A percentile compares a stretch with the other conserved stretches of the same genome.
phyloP scores from a whole-genome alignment of 2,329 filamentous ascomycete species.

The Fusarium succisae region DNA sequence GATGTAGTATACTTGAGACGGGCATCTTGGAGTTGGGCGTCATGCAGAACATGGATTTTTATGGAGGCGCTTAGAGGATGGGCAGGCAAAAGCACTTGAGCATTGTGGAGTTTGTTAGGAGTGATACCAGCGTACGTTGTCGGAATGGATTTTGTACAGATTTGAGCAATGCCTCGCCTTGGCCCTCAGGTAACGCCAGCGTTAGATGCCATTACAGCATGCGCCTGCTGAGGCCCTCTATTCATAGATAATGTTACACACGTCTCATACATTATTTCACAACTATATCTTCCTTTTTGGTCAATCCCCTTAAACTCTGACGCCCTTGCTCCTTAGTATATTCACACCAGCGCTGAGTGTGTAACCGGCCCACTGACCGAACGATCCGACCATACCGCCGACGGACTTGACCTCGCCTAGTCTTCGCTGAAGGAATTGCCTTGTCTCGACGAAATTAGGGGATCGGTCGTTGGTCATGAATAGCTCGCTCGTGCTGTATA shows the following conservation, averaged over 20 bases:
- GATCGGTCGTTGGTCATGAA: constrained; percentile 94
- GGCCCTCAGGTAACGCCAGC: not conserved
- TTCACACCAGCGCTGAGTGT: constrained; percentile 81
- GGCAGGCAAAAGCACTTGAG: constrained; percentile 4
- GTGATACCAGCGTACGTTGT: constrained; percentile 14
- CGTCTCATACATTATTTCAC: constrained; percentile 42
- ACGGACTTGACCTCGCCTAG: constrained; percentile 74
- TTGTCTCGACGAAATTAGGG: constrained; percentile 77
- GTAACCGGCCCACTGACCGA: constrained; percentile 84
- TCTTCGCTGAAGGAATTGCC: constrained; percentile 79
- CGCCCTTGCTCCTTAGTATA: constrained; percentile 85
- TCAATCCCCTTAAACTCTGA: constrained; percentile 69
- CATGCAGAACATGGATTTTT: constrained; percentile 1
- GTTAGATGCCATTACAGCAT: constrained; percentile 16
- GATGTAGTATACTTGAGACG: constrained; percentile 1
- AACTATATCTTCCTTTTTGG: constrained; percentile 5
- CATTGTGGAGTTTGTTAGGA: constrained; percentile 20
- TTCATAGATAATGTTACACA: constrained; percentile 32
- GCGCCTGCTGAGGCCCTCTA: constrained; percentile 20
- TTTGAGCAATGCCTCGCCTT: constrained; percentile 2
- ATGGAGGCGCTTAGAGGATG: constrained; percentile 9
- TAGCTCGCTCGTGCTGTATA: constrained; percentile 80
- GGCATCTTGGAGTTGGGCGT: constrained; percentile 17
- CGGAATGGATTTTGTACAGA: constrained; percentile 6
- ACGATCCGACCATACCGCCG: constrained; percentile 68